Base-by-base conservation (phyloP, 148 eudicot species). In the Rheum nobile region DNA sequence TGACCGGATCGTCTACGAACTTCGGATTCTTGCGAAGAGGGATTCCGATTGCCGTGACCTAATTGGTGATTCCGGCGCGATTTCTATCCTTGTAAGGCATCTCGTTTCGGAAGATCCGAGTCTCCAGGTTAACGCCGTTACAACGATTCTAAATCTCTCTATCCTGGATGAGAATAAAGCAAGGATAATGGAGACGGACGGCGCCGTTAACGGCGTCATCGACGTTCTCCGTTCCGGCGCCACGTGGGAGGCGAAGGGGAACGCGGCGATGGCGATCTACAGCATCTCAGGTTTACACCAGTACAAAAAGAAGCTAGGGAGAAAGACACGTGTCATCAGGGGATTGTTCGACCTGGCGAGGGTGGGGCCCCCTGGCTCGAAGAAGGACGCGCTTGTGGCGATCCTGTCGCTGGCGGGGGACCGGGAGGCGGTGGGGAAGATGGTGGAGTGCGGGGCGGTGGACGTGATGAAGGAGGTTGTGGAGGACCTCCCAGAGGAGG, bases 161-260 rank as follows among this genome's bases (percentile, higher is more conserved):
- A 89, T 91, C 0, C 79, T 88, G 0, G 97, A 91, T 24, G 88
- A 84, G 21, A 94, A 94, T 57, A 91, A 91, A 73, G 76, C 55
- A 1, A 79, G 80, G 75, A 94, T 94, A 70, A 88, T 94, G 91
- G 98, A 91, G 76, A 86, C 85, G 0, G 96, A 89, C 19, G 90
- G 89, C 1, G 91, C 89, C 2, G 50, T 91, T 0, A 86, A 85
- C 74, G 98, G 97, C 22, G 80, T 94, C 10, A 81, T 88, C 31
- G 91, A 88, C 69, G 97, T 88, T 59, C 72, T 94, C 14, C 86
- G 89, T 11, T 83, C 88, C 1, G 98, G 97, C 38, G 88, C 87
- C 28, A 85, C 93, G 11, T 91, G 96, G 97, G 98, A 94, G 79
- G 97, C 98, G 13, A 94, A 91, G 78, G 97, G 89, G 1, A 94